phyloP scores from a whole-genome alignment of 2,329 filamentous ascomycete genomes.

The Fusarium austroafricanum region DNA sequence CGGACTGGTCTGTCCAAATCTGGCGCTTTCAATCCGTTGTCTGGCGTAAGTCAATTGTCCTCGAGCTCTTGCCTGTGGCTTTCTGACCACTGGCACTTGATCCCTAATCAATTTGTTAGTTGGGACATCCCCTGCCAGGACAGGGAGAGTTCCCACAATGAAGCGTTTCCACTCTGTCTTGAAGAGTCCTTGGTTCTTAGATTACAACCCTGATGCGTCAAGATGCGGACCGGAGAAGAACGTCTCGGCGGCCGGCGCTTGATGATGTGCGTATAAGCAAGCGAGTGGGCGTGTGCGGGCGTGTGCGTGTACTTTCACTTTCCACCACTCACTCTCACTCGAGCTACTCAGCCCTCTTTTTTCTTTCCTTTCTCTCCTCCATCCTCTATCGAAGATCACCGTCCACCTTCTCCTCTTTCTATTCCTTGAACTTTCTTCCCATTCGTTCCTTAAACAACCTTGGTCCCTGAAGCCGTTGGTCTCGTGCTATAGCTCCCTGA shows the following conservation, averaged over 20 bases:
- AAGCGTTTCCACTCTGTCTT: conserved; percentile 28
- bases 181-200: conserved; percentile 20
- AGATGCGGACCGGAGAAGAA: conserved; percentile 36
- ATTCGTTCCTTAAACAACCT: conserved; percentile 34
- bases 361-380: conserved; percentile 34
- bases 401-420: conserved; percentile 19
- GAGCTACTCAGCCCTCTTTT: conserved; percentile 39
- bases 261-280: conserved; percentile 46
- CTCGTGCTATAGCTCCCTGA: conserved; percentile 30
- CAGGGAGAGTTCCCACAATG: conserved; percentile 24
- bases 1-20: conserved; percentile 28
- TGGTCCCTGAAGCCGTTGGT: conserved; percentile 33
- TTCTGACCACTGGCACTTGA: conserved; percentile 16
- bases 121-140: conserved; percentile 27
- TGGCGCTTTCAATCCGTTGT: conserved; percentile 25
- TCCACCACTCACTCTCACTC: conserved; percentile 35
- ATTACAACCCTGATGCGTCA: conserved; percentile 24
- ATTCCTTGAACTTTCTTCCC: conserved; percentile 14
- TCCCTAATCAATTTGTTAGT: conserved; percentile 21
- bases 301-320: conserved; percentile 41
- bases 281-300: conserved; percentile 42
- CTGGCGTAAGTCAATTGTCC: background rate
- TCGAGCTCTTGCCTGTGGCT: conserved; percentile 26
- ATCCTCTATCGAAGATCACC: conserved; percentile 34
- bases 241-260: conserved; percentile 44